Base-by-base conservation (phyloP, 2,329 filamentous ascomycete genomes). In the Aspergillus sergii region DNA sequence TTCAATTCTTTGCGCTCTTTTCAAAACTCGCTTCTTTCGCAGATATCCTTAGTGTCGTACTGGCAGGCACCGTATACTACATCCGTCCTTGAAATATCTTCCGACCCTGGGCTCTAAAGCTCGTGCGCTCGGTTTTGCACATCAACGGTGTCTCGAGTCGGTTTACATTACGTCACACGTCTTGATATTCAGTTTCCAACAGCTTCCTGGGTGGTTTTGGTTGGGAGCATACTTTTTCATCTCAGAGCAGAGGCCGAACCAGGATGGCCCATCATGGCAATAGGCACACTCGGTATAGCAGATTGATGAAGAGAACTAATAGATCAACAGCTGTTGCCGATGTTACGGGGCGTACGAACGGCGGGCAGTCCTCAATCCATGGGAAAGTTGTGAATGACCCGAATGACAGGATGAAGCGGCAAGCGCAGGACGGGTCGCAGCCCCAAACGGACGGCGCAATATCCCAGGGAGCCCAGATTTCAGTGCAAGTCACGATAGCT, bases 261-360 rank as follows among this genome's bases (percentile, higher is more conserved):
- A 64, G 60, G 41, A 69, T 69, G 67, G 64, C 64, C 55, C 66
- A 69, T 64, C 66, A 66, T 66, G 67, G 64, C 56, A 63, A 30
- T 26, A 61, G 62, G 56, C 64, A 66, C 50, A 48, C 54, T 30
- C 66, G 66, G 41, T 62, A 59, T 28, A 64, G 48, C 36, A 66
- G 61, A 46, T 48, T 62, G 50, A 56, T 66, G 64, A 64, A 57
- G 41, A 66, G 53, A 39, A 63, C 48, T 45, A 55, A 61, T 16
- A 58, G 60, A 39, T 59, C 58, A 16, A 48, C 45, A 16, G 58
- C 45, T n/a, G 56, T 45, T 26, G 26, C 59, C 19, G 46, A 51
- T n/a, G 50, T 36, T 12, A 39, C 58, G 41, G 50, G 45, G 26
- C 54, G 39, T 28, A 14, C 26, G 11, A 14, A 28, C 21, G 41